Percentiles rank a stretch among this genome's conserved stretches.
These are phyloP conservation scores for Phytophthora colocasiae DNA, from an alignment of 352 stramenopile species.

Conservation along the genomic window DNA sequence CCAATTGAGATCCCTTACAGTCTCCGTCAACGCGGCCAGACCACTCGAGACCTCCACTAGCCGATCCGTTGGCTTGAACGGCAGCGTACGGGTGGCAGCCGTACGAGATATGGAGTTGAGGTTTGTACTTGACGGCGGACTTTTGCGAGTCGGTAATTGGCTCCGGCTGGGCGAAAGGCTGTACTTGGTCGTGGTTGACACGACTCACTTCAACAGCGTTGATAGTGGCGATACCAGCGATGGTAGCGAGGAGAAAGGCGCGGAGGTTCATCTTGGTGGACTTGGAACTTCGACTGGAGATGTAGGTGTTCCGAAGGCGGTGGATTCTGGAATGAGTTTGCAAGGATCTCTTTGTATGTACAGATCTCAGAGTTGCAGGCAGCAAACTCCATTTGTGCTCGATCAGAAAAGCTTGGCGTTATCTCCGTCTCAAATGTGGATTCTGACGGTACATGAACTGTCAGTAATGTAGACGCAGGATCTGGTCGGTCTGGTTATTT, in stretches of 20 bases:
- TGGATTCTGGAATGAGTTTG: slow-evolving; percentile 14
- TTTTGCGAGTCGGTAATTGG: slow-evolving; percentile 5
- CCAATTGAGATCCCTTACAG: slow-evolving; percentile 24
- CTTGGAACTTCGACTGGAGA: slow-evolving; percentile 1
- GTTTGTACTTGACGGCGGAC: slow-evolving; percentile 12
- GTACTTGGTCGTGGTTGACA: slow-evolving; percentile 33
- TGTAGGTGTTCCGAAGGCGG: background rate
- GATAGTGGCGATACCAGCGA: slow-evolving; percentile 9
- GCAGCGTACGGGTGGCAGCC: slow-evolving; percentile 14
- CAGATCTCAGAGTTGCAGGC: background rate
- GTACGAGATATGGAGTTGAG: slow-evolving; percentile 5
- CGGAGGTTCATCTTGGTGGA: slow-evolving; percentile 21
- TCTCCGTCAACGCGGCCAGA: slow-evolving; percentile 30
- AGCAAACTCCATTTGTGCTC: slow-evolving; percentile 6
- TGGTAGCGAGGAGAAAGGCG: slow-evolving; percentile 17
- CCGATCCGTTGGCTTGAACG: slow-evolving; percentile 7
- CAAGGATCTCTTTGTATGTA: background rate
- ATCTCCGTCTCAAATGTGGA: slow-evolving; percentile 5
- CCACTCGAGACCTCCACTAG: slow-evolving; percentile 28
- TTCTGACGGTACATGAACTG: slow-evolving; percentile 4
- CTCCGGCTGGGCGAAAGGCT: slow-evolving; percentile 3
- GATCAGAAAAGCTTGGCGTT: slow-evolving; percentile 15
- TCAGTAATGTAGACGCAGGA: slow-evolving; percentile 8
- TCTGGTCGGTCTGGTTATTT: slow-evolving; percentile 26
- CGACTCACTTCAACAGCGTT: slow-evolving; percentile 19